These are phyloP conservation scores for Pholiota molesta DNA, from an alignment of 768 basidiomycete genomes.

Conservation along the genomic window DNA sequence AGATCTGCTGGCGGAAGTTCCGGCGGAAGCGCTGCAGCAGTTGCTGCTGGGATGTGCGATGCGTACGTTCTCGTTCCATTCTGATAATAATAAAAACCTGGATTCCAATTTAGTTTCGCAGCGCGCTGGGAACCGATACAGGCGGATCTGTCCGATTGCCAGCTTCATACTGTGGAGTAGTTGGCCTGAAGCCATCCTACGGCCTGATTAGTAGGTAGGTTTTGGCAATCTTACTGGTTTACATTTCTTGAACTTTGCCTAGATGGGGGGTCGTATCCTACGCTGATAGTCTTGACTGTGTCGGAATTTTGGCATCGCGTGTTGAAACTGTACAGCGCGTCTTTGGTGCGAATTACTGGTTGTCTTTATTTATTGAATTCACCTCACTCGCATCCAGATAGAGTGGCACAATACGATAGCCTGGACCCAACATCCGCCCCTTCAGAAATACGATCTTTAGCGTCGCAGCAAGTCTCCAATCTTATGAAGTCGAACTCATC, in stretches of 20 bases:
- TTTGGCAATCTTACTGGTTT: not conserved
- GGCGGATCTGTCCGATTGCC: conserved; percentile 94
- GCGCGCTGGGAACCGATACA: conserved; percentile 92
- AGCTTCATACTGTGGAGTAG: conserved; percentile 90
- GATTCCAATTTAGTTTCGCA: conserved; percentile 29
- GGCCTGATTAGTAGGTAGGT: conserved; percentile 83
- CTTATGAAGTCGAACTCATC: conserved; percentile 15
- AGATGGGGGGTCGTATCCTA: conserved; percentile 93
- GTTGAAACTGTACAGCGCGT: conserved; percentile 52
- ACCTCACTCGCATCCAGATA: conserved; percentile 32
- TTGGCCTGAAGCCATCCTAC: conserved; percentile 94
- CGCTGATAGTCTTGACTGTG: conserved; percentile 94
- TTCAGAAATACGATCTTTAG: conserved; percentile 33
- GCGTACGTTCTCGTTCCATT: conserved; percentile 56
- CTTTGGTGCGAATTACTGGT: conserved; percentile 57
- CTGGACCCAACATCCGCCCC: conserved; percentile 78
- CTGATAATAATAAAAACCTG: not conserved
- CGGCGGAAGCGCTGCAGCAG: conserved; percentile 94
- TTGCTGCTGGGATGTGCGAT: conserved; percentile 81
- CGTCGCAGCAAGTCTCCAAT: conserved; percentile 17
- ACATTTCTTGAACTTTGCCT: not conserved
- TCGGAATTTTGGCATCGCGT: conserved; percentile 74
- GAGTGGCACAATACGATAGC: conserved; percentile 58
- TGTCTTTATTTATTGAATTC: not conserved
- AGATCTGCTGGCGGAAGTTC: conserved; percentile 91